phyloP scores from a whole-genome alignment of 169 alveolate genomes.

The Cardiosporidium cionae region DNA sequence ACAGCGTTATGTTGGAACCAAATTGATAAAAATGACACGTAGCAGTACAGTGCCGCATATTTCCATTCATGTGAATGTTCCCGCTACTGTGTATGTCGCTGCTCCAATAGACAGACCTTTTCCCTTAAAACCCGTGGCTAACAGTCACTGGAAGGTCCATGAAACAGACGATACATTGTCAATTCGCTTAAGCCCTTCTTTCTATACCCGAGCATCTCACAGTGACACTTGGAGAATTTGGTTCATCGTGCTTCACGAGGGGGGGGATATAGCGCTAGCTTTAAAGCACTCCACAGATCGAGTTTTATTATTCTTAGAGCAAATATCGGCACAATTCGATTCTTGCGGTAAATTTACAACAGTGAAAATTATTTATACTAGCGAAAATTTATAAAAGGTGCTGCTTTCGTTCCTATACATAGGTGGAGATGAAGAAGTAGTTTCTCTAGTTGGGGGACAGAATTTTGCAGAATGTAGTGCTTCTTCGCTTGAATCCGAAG shows the following conservation, averaged over 20 bases:
- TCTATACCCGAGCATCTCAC: neutral
- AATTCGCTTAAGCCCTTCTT: neutral
- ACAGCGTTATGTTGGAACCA: constrained; percentile 38
- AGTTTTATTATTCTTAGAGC: neutral
- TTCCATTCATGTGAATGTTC: constrained; percentile 29
- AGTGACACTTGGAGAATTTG: neutral
- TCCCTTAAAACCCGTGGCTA: constrained; percentile 12
- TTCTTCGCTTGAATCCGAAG: constrained; percentile 8
- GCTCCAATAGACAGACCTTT: constrained; percentile 20
- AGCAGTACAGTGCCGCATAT: constrained; percentile 1
- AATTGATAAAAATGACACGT: constrained; percentile 40
- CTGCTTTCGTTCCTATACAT: neutral
- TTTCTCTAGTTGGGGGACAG: constrained; percentile 16
- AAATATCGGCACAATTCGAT: neutral
- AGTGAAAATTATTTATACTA: too few relatives aligned
- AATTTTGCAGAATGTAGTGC: neutral
- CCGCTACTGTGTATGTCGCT: constrained; percentile 49
- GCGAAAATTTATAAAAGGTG: neutral
- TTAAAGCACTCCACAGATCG: neutral
- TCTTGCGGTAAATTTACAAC: neutral
- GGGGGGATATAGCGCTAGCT: neutral
- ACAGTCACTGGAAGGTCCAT: constrained; percentile 10
- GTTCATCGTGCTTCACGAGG: neutral
- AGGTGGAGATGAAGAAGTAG: constrained; percentile 30
- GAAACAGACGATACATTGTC: neutral